Evolutionary conservation across 148 eudicot genomes (phyloP).

Genomic region (Agrostemma githago): DNA sequence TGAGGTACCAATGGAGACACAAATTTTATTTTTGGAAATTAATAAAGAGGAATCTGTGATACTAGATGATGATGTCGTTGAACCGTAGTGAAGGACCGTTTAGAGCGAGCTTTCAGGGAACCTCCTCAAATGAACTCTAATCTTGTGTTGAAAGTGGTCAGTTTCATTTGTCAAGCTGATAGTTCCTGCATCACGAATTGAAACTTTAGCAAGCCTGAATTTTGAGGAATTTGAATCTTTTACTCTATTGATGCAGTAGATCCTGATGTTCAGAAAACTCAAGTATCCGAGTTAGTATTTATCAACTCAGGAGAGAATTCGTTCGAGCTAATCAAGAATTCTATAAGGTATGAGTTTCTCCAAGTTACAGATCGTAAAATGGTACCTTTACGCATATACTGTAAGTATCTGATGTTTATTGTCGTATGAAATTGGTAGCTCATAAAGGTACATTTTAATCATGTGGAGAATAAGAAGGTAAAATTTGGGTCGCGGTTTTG

Average conservation of each 20-base stretch:
- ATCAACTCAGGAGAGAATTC: constrained; percentile 51
- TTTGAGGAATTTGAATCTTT: background rate
- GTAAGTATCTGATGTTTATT: constrained; percentile 4
- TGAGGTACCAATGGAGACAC: constrained; percentile 42
- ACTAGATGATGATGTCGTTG: constrained; percentile 1
- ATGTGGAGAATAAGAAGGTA: constrained; percentile 61
- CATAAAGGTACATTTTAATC: constrained; percentile 57
- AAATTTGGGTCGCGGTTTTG: background rate
- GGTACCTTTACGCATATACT: background rate
- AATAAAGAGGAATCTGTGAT: constrained; percentile 23
- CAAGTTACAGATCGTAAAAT: constrained; percentile 10
- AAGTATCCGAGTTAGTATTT: constrained; percentile 45
- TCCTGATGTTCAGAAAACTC: constrained; percentile 39
- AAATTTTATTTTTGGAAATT: constrained; percentile 38
- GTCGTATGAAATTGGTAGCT: constrained; percentile 43
- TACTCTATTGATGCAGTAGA: constrained; percentile 33
- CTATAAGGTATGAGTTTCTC: constrained; percentile 39
- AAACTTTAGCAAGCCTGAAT: too few relatives aligned
- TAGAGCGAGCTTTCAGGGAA: constrained; percentile 48
- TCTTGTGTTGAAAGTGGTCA: constrained; percentile 61
- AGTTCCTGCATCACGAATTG: background rate
- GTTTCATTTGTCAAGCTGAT: constrained; percentile 17
- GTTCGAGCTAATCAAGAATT: constrained; percentile 46
- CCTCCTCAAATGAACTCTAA: constrained; percentile 40
- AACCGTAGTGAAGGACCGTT: constrained; percentile 36